Conservation (phyloP, 305 asterid species). For the Fraxinus xanthoxyloides region DNA sequence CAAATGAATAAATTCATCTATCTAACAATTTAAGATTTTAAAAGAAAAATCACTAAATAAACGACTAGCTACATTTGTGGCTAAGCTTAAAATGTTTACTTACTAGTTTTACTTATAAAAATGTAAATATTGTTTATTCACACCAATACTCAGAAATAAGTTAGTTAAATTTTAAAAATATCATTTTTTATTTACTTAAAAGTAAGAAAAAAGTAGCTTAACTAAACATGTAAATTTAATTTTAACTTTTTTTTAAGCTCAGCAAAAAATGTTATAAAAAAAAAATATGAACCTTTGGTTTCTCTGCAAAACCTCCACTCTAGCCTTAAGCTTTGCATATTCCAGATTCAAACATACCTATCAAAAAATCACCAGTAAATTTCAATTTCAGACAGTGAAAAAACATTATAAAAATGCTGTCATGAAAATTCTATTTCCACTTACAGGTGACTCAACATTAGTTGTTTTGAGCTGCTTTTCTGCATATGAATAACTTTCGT, state of each 20-base stretch:
- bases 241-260: neutral
- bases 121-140: too few relatives aligned
- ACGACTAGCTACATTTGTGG: too few relatives aligned
- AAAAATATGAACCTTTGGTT: conserved; percentile 48
- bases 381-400: neutral
- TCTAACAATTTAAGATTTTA: too few relatives aligned
- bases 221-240: too few relatives aligned
- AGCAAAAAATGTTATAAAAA: too few relatives aligned
- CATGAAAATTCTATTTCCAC: neutral
- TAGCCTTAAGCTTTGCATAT: conserved; percentile 74
- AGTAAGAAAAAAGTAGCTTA: too few relatives aligned
- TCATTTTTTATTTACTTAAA: neutral
- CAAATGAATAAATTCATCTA: too few relatives aligned
- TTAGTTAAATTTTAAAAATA: too few relatives aligned
- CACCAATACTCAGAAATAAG: too few relatives aligned
- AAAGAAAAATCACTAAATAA: too few relatives aligned
- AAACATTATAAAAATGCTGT: neutral
- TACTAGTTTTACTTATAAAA: too few relatives aligned
- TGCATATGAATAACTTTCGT: conserved; percentile 63
- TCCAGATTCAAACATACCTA: conserved; percentile 71
- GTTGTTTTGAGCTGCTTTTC: conserved; percentile 54
- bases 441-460: conserved; percentile 51
- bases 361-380: neutral
- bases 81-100: too few relatives aligned
- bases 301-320: conserved; percentile 67